These are phyloP conservation scores for Leucocoprinus birnbaumii DNA, from an alignment of 768 basidiomycete genomes.

Conservation along the genomic window DNA sequence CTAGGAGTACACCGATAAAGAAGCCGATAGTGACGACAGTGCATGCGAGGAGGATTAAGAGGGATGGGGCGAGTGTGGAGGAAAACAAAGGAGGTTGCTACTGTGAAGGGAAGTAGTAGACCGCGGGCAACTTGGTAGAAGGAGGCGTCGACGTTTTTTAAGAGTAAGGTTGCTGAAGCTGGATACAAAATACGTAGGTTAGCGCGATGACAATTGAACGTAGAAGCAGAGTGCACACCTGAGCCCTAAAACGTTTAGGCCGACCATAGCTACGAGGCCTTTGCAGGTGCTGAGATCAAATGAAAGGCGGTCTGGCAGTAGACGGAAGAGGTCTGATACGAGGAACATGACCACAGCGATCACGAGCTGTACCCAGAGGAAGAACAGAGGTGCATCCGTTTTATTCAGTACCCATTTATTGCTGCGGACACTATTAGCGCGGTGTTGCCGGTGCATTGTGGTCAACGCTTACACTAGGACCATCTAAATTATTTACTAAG, in stretches of 20 bases:
- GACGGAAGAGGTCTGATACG: slow-evolving; percentile 52
- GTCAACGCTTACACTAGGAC: slow-evolving; percentile 72
- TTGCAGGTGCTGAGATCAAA: slow-evolving; percentile 66
- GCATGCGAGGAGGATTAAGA: slow-evolving; percentile 73
- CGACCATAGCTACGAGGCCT: slow-evolving; percentile 73
- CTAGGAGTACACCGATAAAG: slow-evolving; percentile 84
- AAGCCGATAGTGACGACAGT: slow-evolving; percentile 87
- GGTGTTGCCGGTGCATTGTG: not conserved
- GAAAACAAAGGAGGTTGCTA: slow-evolving; percentile 78
- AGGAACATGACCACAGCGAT: slow-evolving; percentile 81
- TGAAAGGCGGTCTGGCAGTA: slow-evolving; percentile 65
- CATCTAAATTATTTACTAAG: slow-evolving; percentile 52
- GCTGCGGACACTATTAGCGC: slow-evolving; percentile 33
- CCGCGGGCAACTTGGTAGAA: slow-evolving; percentile 97
- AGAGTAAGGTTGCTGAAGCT: slow-evolving; percentile 90
- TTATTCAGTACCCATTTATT: slow-evolving; percentile 90
- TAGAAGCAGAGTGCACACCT: slow-evolving; percentile 43
- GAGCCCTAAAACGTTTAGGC: slow-evolving; percentile 77
- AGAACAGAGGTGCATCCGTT: slow-evolving; percentile 79
- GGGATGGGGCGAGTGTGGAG: slow-evolving; percentile 75
- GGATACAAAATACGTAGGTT: not conserved
- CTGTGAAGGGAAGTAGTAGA: slow-evolving; percentile 91
- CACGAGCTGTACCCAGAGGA: slow-evolving; percentile 75
- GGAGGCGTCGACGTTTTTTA: slow-evolving; percentile 91
- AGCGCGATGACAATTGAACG: not conserved